Evolutionary conservation across 2,329 filamentous ascomycete genomes (phyloP), one percentile per base, ranked within the genome.

Genomic region (Epichloe baconii): DNA sequence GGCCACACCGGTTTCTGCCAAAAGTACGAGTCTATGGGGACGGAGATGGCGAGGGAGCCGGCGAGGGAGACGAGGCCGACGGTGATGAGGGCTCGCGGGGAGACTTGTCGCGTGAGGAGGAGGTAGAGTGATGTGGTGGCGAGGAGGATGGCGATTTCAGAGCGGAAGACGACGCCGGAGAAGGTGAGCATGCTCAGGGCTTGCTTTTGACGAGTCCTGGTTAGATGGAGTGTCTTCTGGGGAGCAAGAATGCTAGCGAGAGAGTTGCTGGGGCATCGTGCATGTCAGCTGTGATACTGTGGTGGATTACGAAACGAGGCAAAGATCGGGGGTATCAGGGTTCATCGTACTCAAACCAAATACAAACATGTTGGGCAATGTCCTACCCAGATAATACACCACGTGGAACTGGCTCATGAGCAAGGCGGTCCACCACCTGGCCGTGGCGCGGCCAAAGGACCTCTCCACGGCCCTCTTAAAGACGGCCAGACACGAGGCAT

Each of bases 321-420:
- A 11, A 21, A 42, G 11, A n/a, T 14, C 19, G 21, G 44, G 35
- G 23, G 40, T 35, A 10, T 31, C 12, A 1, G 26, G 44, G 26
- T 37, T 6, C 26, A 37, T 75, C 83, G 68, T 73, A 91, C 85
- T 88, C 53, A 96, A 70, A 10, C 82, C 80, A 70, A 97, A 93
- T 19, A 93, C 90, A 68, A 96, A 95, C 85, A 94, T 95, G 65
- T 98, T 98, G 2, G 93, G 93, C 57, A 98, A 71, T 2, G 89
- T 93, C 54, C 93, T 78, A 15, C 89, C 93, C 14, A 90, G 85
- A 71, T 98, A 98, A 68, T 88, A 98, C 55, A 93, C 76, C 54
- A 95, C 71, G 68, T 98, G 93, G 62, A 98, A 98, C 67, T 97
- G 91, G 66, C 82, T 84, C 1, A 80, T 79, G 62, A 89, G 85